Percentiles rank a stretch among this genome's conserved stretches.
Conservation (phyloP, 139 green algal genomes). For the Spirogloea muscicola region DNA sequence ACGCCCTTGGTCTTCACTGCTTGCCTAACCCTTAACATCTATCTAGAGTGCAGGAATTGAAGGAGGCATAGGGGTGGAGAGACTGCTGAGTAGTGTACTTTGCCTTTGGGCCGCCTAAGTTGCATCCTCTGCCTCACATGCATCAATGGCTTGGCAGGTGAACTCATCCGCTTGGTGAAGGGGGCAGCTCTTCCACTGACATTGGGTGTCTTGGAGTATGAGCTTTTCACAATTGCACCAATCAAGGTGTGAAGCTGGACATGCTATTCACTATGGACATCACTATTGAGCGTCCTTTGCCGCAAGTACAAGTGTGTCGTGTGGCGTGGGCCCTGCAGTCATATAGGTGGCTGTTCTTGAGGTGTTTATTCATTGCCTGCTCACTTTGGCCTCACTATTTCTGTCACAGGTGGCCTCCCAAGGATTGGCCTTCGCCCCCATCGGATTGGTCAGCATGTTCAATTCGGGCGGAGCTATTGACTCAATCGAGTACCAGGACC, state of each 20-base stretch:
- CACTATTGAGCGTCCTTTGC: too few relatives aligned
- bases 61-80: too few relatives aligned
- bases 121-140: background rate
- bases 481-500: constrained; percentile 7
- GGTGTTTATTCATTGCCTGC: too few relatives aligned
- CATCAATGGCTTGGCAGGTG: background rate
- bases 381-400: background rate
- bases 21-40: too few relatives aligned
- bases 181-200: constrained; percentile 1
- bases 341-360: too few relatives aligned
- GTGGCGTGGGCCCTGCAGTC: too few relatives aligned
- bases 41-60: too few relatives aligned
- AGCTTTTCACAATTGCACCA: constrained; percentile 33
- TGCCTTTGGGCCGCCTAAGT: too few relatives aligned
- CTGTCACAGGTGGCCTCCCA: background rate
- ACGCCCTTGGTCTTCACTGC: too few relatives aligned
- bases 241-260: constrained; percentile 18
- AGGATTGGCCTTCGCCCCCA: constrained; percentile 24
- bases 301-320: too few relatives aligned
- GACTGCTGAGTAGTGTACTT: too few relatives aligned
- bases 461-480: constrained; percentile 38
- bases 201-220: constrained; percentile 20
- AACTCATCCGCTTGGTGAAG: background rate
- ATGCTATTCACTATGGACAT: too few relatives aligned
- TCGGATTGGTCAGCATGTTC: constrained; percentile 38